Evolutionary conservation across 192 early-diverging fungal genomes (phyloP).

Genomic region (Podila epicladia): DNA sequence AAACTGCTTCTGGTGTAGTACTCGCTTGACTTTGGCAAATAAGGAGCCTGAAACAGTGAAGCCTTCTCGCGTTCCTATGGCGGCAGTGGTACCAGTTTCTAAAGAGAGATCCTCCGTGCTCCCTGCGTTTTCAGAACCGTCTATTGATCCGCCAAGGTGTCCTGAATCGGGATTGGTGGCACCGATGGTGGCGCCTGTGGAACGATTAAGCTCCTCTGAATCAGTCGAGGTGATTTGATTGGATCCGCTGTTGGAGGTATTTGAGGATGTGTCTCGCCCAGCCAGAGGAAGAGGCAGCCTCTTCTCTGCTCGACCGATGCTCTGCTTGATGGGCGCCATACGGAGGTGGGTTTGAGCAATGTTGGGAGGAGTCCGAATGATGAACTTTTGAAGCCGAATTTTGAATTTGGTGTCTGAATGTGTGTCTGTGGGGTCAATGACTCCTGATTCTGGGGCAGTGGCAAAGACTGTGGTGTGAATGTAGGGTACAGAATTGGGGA

Average conservation of each 20-base stretch:
- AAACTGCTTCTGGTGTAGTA: conserved; percentile 7
- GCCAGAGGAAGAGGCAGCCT: not conserved
- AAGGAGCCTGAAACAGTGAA: conserved; percentile 34
- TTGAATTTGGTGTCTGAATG: conserved; percentile 14
- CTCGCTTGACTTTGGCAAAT: conserved; percentile 34
- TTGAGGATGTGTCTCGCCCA: not conserved
- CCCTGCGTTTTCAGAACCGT: not conserved
- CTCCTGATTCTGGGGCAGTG: not conserved
- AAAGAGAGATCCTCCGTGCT: not conserved
- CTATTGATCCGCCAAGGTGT: not conserved
- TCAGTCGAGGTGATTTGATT: no score
- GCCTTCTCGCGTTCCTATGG: conserved; percentile 13
- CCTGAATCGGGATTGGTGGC: no score
- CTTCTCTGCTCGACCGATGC: conserved; percentile 14
- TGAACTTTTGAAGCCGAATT: conserved; percentile 19
- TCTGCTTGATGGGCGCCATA: conserved; percentile 7
- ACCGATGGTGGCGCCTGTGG: no score
- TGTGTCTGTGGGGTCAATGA: not conserved
- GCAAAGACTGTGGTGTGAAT: no score
- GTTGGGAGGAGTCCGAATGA: conserved; percentile 19
- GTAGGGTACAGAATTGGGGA: no score
- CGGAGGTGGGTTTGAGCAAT: conserved; percentile 31
- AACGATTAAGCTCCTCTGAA: no score
- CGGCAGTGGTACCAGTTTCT: not conserved
- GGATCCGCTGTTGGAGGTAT: no score